Base-by-base conservation (phyloP, 164 flowering plant species). In the Nymphaea colorata region DNA sequence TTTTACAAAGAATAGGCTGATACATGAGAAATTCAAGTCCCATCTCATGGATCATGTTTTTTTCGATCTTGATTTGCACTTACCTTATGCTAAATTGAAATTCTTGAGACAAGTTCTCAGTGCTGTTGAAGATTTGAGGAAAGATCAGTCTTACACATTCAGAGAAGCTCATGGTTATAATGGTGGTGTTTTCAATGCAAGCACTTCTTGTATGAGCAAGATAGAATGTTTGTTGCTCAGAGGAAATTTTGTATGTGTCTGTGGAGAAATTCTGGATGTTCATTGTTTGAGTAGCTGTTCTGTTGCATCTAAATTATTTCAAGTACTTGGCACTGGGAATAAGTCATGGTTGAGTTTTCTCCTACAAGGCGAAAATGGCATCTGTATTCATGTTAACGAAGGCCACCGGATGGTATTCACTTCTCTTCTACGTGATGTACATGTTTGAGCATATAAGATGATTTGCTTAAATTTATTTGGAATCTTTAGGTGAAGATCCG, bases 221-320 rank as follows among this genome's bases (percentile, higher is more conserved):
- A 47, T 74, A 53, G 73, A 62, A 47, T 66, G 66, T 70, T 44
- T 66, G 67, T 72, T 85, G 72, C 89, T 91, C 18, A 85, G 74
- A 65, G 98, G 94, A 66, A 77, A 80, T 71, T 67, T 93, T 68
- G 53, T 80, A 66, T 79, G 93, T 69, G n/a, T 93, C 12, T 65
- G 66, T 67, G 98, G 97, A 68, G 70, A 79, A 68, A 85, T 91
- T 65, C 68, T 82, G 69, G 82, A 82, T 60, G 66, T 90, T 57
- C 85, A 89, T 73, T 68, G 61, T 42, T 61, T 72, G 44, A 69
- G 69, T 14, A 14, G 44, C 44, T 59, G 66, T 69, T 67, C 72
- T 68, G 41, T 64, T 44, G 65, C 65, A 72, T 4, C 16, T 66
- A 64, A 64, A 6, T 53, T 44, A 43, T 64, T 64, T 65, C 4